Conservation (phyloP, 2,329 filamentous ascomycete genomes). For the Fusarium sp. region DNA sequence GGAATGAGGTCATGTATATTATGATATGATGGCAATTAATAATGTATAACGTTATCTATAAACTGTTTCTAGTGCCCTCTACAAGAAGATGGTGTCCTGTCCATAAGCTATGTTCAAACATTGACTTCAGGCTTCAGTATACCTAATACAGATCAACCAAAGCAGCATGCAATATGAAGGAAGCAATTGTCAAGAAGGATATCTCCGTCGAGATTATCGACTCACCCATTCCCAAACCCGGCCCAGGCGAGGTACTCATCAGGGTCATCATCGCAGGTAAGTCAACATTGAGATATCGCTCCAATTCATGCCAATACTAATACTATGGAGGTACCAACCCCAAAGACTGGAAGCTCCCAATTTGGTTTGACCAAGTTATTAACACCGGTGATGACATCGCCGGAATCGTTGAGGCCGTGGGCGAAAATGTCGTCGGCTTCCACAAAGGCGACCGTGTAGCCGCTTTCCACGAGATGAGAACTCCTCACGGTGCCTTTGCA, state of each 20-base stretch:
- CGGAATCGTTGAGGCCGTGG: slow-evolving; percentile 36
- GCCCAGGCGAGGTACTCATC: slow-evolving; percentile 8
- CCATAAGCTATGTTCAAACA: too few species aligned
- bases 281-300: rapidly evolving
- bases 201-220: slow-evolving; percentile 10
- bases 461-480: slow-evolving; percentile 64
- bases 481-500: slow-evolving; percentile 66
- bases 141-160: too few species aligned
- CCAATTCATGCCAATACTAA: rapidly evolving
- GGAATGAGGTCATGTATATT: slow-evolving; percentile 11
- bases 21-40: neutral
- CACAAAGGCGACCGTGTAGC: slow-evolving; percentile 59
- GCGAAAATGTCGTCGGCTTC: slow-evolving; percentile 38
- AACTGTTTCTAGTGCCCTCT: neutral
- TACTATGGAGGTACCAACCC: slow-evolving; percentile 36
- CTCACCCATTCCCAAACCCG: slow-evolving; percentile 14
- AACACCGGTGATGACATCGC: slow-evolving; percentile 48
- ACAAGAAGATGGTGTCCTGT: neutral
- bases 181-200: slow-evolving; percentile 25
- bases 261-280: slow-evolving; percentile 17
- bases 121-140: too few species aligned
- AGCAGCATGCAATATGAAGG: slow-evolving; percentile 13
- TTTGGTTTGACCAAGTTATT: rapidly evolving
- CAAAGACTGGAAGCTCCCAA: slow-evolving; percentile 47
- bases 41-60: neutral